Percentiles rank a stretch among this genome's conserved stretches.
Evolutionary conservation across 345 rosid species (phyloP).

Genomic region (Salix caprea): DNA sequence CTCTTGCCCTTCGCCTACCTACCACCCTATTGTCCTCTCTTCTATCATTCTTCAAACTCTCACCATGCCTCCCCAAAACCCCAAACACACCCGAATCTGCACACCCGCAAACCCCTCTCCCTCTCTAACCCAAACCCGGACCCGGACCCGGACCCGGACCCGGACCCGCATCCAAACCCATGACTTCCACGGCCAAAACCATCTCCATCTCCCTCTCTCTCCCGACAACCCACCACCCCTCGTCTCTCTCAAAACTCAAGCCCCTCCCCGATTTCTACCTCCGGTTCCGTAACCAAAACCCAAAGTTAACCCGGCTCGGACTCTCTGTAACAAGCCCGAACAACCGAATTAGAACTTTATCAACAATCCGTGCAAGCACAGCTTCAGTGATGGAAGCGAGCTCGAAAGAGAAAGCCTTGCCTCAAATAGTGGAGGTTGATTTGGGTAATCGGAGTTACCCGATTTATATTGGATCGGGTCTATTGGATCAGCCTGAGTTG

Average conservation of each 20-base stretch:
- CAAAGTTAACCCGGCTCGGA: slow-evolving; percentile 28
- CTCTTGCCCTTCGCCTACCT: slow-evolving; percentile 1
- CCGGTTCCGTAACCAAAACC: slow-evolving; percentile 27
- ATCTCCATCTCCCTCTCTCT: slow-evolving; percentile 46
- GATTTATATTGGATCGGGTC: slow-evolving; percentile 84
- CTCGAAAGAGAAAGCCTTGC: slow-evolving; percentile 24
- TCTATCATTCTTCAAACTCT: slow-evolving; percentile 10
- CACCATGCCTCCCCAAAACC: slow-evolving; percentile 12
- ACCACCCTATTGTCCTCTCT: not conserved
- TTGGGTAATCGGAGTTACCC: slow-evolving; percentile 93
- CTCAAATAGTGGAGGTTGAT: slow-evolving; percentile 79
- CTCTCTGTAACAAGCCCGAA: slow-evolving; percentile 17
- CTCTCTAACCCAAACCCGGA: slow-evolving; percentile 1
- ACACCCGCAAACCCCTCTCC: not conserved
- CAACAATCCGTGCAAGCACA: slow-evolving; percentile 41
- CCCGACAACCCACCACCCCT: slow-evolving; percentile 20
- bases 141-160: slow-evolving; percentile 5
- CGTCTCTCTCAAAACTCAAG: slow-evolving; percentile 11
- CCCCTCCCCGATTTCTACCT: slow-evolving; percentile 10
- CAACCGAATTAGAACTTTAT: slow-evolving; percentile 1
- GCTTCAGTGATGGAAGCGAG: slow-evolving; percentile 55
- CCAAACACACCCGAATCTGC: slow-evolving; percentile 17
- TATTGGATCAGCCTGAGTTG: slow-evolving; percentile 71
- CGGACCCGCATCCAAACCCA: slow-evolving; percentile 18
- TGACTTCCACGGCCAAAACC: slow-evolving; percentile 54